These are phyloP conservation scores for Fusarium denticulatum DNA, from an alignment of 2,329 filamentous ascomycete genomes.

Conservation along the genomic window DNA sequence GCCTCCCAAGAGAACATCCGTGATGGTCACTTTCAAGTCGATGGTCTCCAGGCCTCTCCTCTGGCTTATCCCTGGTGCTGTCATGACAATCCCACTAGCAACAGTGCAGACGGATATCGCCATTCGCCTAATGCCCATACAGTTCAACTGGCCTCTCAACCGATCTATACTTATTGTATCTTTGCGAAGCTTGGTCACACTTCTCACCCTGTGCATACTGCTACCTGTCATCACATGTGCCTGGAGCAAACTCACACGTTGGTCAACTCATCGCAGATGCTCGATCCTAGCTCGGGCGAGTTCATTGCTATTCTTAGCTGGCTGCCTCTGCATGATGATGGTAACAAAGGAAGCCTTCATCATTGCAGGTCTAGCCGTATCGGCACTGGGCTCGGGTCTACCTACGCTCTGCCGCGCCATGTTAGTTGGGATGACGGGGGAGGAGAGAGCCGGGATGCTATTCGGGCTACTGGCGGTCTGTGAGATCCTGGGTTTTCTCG, in stretches of 20 bases:
- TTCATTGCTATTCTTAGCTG: slow-evolving; percentile 35
- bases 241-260: slow-evolving; percentile 6
- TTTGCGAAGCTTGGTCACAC: slow-evolving; percentile 33
- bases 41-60: slow-evolving; percentile 34
- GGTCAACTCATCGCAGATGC: slow-evolving; percentile 17
- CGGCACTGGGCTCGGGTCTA: slow-evolving; percentile 40
- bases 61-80: slow-evolving; percentile 38
- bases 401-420: slow-evolving; percentile 42
- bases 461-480: slow-evolving; percentile 41
- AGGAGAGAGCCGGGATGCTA: slow-evolving; percentile 32
- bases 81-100: slow-evolving; percentile 36
- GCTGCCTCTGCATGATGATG: slow-evolving; percentile 39
- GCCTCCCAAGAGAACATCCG: not conserved
- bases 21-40: slow-evolving; percentile 5
- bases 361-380: slow-evolving; percentile 33
- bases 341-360: slow-evolving; percentile 31
- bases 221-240: slow-evolving; percentile 29
- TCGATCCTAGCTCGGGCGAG: slow-evolving; percentile 32
- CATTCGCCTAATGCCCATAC: slow-evolving; percentile 40
- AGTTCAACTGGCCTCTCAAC: slow-evolving; percentile 39
- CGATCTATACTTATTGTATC: slow-evolving; percentile 39
- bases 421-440: slow-evolving; percentile 24
- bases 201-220: slow-evolving; percentile 37
- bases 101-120: slow-evolving; percentile 37
- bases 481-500: slow-evolving; percentile 39